Evolutionary conservation across 1,284 basidiomycete species (phyloP).

Genomic region (Phellopilus nigrolimitatus): DNA sequence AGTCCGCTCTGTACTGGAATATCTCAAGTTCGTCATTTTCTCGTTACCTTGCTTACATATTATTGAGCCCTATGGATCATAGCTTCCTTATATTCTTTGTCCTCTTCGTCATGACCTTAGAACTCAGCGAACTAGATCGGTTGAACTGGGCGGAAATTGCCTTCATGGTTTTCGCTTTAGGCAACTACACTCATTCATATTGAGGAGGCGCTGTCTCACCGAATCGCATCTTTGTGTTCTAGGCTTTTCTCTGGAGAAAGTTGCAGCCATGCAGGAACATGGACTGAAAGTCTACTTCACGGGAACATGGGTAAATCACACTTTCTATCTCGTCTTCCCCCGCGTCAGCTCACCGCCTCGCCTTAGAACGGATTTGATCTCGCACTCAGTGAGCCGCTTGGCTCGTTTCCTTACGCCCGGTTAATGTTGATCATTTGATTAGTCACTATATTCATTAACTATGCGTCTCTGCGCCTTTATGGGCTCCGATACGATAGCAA

Average conservation of each 20-base stretch:
- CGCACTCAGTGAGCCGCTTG: constrained; percentile 60
- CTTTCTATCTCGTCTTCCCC: neutral
- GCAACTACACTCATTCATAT: constrained; percentile 25
- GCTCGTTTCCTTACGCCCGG: neutral
- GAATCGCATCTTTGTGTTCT: neutral
- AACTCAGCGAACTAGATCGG: constrained; percentile 55
- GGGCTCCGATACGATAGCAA: constrained; percentile 63
- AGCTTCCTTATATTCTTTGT: constrained; percentile 84
- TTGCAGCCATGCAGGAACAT: constrained; percentile 92
- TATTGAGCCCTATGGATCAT: constrained; percentile 19
- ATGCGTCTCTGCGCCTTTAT: constrained; percentile 66
- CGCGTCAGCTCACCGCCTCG: neutral
- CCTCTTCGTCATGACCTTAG: constrained; percentile 79
- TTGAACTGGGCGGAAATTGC: constrained; percentile 63
- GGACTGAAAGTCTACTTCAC: constrained; percentile 83
- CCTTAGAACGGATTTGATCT: constrained; percentile 87
- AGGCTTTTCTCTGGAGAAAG: constrained; percentile 86
- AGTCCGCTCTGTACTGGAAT: constrained; percentile 86
- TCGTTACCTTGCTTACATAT: constrained; percentile 4
- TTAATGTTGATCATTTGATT: constrained; percentile 22
- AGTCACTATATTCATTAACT: constrained; percentile 78
- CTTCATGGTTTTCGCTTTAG: constrained; percentile 84
- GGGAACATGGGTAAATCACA: constrained; percentile 65
- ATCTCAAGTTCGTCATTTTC: constrained; percentile 56
- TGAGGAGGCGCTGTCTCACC: neutral